Evolutionary conservation across 208 protist genomes (phyloP).

Genomic region (Leptomonas seymouri): DNA sequence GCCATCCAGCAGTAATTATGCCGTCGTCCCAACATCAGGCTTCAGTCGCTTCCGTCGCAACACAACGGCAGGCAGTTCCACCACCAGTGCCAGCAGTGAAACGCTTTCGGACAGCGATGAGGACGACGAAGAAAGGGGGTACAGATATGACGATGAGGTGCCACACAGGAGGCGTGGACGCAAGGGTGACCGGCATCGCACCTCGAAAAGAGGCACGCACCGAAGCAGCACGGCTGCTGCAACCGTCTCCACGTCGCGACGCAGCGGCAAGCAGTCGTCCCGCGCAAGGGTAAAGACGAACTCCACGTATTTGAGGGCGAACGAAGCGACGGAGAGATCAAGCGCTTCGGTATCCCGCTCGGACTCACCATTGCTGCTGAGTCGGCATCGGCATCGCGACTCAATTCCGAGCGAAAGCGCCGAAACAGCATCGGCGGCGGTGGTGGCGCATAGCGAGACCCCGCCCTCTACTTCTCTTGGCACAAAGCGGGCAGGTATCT

Average conservation of each 20-base stretch:
- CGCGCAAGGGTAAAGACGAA: not conserved
- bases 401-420: not conserved
- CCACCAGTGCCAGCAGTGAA: slow-evolving; percentile 28
- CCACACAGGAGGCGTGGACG: not conserved
- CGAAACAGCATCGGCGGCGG: not conserved
- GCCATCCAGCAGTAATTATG: not conserved
- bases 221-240: slow-evolving; percentile 11
- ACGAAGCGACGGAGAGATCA: not conserved
- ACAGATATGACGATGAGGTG: not conserved
- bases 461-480: too few species aligned
- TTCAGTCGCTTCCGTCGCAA: not conserved
- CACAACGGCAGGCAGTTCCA: slow-evolving; percentile 11
- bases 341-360: not conserved
- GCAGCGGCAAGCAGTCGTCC: slow-evolving; percentile 9
- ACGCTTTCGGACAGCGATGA: slow-evolving; percentile 9
- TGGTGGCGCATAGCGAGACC: not conserved
- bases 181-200: not conserved
- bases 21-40: not conserved
- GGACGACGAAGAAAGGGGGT: not conserved
- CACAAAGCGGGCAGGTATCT: too few species aligned
- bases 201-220: not conserved
- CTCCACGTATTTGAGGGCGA: not conserved
- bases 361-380: not conserved
- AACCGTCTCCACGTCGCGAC: slow-evolving; percentile 2
- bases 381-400: not conserved